phyloP scores from a whole-genome alignment of 2,329 filamentous ascomycete species.

The Penicillium sclerotigenum region DNA sequence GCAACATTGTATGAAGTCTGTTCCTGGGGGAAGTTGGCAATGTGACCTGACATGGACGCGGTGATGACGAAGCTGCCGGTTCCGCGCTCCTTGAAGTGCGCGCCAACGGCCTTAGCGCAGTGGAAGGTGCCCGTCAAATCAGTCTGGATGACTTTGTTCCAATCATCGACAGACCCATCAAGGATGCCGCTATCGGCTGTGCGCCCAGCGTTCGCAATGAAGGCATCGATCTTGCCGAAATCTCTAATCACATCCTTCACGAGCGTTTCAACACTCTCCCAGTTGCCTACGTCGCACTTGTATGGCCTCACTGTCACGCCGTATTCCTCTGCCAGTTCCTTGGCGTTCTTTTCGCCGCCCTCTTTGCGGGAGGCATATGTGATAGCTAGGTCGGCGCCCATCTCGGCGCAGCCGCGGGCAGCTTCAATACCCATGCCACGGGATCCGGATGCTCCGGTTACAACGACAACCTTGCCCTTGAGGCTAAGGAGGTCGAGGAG shows the following conservation, averaged over 20 bases:
- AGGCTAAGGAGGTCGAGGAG: conserved; percentile 47
- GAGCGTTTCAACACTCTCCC: conserved; percentile 55
- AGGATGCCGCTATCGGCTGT: conserved; percentile 67
- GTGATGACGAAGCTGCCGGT: conserved; percentile 65
- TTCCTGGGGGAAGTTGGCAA: conserved; percentile 60
- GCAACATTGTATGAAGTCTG: conserved; percentile 64
- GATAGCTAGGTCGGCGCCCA: conserved; percentile 62
- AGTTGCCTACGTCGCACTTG: conserved; percentile 61
- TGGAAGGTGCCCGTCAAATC: conserved; percentile 84
- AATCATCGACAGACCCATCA: conserved; percentile 67
- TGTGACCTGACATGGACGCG: conserved; percentile 58
- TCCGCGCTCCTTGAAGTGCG: conserved; percentile 67
- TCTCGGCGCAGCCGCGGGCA: conserved; percentile 62
- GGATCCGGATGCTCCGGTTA: conserved; percentile 55
- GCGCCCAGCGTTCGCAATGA: conserved; percentile 68
- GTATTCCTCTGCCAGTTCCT: conserved; percentile 58
- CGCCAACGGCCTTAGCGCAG: conserved; percentile 84
- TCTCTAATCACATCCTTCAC: conserved; percentile 62
- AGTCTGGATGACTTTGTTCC: conserved; percentile 74
- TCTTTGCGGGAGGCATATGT: conserved; percentile 63
- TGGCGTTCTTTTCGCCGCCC: conserved; percentile 64
- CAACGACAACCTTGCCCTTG: conserved; percentile 47
- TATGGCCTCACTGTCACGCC: conserved; percentile 66
- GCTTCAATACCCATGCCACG: conserved; percentile 67
- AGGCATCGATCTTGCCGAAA: conserved; percentile 67